Evolutionary conservation across 768 basidiomycete genomes (phyloP).

Genomic region (Ramaria sp.): DNA sequence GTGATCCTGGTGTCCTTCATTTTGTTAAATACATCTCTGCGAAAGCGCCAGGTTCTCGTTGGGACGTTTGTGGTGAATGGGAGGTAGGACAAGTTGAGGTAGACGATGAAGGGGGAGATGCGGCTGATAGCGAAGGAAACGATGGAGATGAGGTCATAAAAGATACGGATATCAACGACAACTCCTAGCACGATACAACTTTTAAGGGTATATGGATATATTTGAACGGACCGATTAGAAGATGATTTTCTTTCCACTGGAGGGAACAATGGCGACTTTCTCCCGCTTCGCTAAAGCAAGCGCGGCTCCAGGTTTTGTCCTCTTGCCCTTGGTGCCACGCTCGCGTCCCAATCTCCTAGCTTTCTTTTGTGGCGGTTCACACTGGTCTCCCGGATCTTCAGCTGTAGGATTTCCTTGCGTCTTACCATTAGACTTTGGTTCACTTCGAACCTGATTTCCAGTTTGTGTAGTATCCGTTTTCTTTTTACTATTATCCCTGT

Average conservation of each 20-base stretch:
- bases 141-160: neutral
- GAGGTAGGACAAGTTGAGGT: conserved; percentile 76
- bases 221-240: conserved; percentile 25
- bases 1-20: conserved; percentile 87
- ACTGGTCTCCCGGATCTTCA: conserved; percentile 11
- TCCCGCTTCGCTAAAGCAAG: conserved; percentile 69
- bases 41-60: conserved; percentile 79
- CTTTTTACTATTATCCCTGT: conserved; percentile 3
- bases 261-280: conserved; percentile 56
- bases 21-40: conserved; percentile 95
- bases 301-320: conserved; percentile 69
- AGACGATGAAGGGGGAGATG: conserved; percentile 30
- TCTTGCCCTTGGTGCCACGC: conserved; percentile 4
- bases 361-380: conserved; percentile 17
- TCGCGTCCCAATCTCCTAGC: conserved; percentile 9
- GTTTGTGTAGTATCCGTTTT: conserved; percentile 7
- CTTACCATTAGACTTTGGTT: neutral
- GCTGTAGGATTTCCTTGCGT: neutral
- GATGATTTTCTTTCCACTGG: conserved; percentile 61
- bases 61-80: conserved; percentile 90
- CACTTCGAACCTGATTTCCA: neutral
- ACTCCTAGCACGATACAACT: neutral
- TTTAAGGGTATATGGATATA: neutral
- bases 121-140: neutral
- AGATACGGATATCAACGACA: neutral